Conservation (phyloP, 2,329 filamentous ascomycete genomes). For the Neonectria faginata region DNA sequence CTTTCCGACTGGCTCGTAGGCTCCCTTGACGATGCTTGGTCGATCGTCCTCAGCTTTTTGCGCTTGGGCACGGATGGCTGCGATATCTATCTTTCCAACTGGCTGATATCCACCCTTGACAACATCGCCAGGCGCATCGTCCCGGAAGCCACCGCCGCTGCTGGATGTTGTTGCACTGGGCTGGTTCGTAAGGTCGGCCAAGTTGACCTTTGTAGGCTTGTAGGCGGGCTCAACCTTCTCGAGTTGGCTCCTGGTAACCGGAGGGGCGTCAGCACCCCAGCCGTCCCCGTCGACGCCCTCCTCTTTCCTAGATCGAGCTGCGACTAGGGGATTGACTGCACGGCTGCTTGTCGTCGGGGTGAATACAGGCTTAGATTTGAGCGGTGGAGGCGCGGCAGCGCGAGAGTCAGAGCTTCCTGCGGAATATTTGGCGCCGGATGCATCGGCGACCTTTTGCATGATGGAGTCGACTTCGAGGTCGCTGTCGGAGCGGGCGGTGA, state of each 20-base stretch:
- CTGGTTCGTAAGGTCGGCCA: constrained; percentile 84
- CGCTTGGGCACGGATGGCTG: constrained; percentile 82
- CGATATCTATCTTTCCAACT: constrained; percentile 97
- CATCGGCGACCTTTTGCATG: constrained; percentile 92
- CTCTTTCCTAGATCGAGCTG: constrained; percentile 71
- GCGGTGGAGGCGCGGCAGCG: constrained; percentile 71
- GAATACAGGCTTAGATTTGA: constrained; percentile 91
- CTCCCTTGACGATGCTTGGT: constrained; percentile 87
- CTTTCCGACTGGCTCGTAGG: constrained; percentile 95
- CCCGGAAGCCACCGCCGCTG: constrained; percentile 61
- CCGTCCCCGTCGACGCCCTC: constrained; percentile 82
- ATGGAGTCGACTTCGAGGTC: constrained; percentile 90
- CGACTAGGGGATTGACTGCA: constrained; percentile 72
- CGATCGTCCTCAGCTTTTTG: constrained; percentile 79
- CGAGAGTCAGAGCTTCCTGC: constrained; percentile 69
- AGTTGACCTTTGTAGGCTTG: constrained; percentile 94
- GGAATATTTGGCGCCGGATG: constrained; percentile 95
- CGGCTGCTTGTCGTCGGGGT: constrained; percentile 74
- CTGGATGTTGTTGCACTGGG: constrained; percentile 72
- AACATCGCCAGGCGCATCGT: constrained; percentile 69
- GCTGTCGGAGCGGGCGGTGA: constrained; percentile 91
- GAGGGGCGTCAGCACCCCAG: constrained; percentile 96
- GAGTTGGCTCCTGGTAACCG: constrained; percentile 84
- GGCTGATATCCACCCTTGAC: constrained; percentile 92
- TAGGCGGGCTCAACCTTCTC: constrained; percentile 95